Percentiles rank a stretch among this genome's conserved stretches.
Conservation (phyloP, 2,329 filamentous ascomycete species). For the Phyllachora maydis region DNA sequence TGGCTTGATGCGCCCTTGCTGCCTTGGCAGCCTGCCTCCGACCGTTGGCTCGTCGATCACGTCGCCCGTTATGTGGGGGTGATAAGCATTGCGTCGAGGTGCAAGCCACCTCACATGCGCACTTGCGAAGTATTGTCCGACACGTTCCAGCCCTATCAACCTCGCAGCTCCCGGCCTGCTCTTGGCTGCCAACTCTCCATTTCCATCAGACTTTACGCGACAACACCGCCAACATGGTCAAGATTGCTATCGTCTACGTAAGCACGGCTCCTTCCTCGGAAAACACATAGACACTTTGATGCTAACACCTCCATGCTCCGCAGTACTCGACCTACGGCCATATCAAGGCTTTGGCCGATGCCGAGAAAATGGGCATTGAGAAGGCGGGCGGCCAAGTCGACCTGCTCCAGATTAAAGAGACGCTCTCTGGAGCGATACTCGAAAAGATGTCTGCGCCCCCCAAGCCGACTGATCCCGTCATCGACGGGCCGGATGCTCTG, state of each 20-base stretch:
- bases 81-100: no score
- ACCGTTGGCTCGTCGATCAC: no score
- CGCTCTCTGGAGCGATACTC: slow-evolving; percentile 65
- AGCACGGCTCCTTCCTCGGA: slow-evolving; percentile 13
- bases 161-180: no score
- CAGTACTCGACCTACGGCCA: slow-evolving; percentile 94
- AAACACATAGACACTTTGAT: background rate
- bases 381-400: slow-evolving; percentile 66
- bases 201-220: slow-evolving; percentile 3
- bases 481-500: slow-evolving; percentile 35
- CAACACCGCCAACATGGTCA: slow-evolving; percentile 57
- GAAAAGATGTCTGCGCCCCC: slow-evolving; percentile 76
- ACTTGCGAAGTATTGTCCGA: no score
- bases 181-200: slow-evolving; percentile 1
- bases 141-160: no score
- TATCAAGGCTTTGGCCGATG: slow-evolving; percentile 64
- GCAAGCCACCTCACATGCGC: no score
- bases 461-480: slow-evolving; percentile 45
- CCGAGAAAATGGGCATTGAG: slow-evolving; percentile 79
- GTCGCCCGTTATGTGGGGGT: no score
- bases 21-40: no score
- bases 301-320: background rate
- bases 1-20: no score
- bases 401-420: slow-evolving; percentile 75
- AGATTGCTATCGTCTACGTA: slow-evolving; percentile 80